These are phyloP conservation scores for Rhizoctonia solani DNA, from an alignment of 1,284 basidiomycete species.

Conservation along the genomic window DNA sequence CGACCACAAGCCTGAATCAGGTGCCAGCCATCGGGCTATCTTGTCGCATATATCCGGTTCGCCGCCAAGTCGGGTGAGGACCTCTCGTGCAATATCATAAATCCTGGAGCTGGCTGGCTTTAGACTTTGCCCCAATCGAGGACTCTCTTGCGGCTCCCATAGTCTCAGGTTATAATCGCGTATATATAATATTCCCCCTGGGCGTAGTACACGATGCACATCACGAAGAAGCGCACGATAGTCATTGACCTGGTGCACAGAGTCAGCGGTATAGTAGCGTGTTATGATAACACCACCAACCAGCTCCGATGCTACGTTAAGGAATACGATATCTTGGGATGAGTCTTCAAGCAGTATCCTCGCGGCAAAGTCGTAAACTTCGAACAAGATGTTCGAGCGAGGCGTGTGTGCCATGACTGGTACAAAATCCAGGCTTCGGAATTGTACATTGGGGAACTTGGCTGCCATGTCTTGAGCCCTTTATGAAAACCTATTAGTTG, in stretches of 20 bases:
- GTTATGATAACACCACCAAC: background rate
- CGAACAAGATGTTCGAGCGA: background rate
- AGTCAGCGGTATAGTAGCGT: background rate
- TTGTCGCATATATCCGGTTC: background rate
- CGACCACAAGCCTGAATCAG: background rate
- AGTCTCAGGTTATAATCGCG: background rate
- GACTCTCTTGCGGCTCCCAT: background rate
- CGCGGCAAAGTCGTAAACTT: background rate
- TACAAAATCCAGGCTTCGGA: background rate
- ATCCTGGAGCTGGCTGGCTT: background rate
- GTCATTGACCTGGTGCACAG: conserved; percentile 4
- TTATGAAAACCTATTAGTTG: background rate
- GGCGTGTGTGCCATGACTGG: background rate
- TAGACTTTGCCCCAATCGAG: background rate
- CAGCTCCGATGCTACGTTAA: background rate
- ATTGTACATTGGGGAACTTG: conserved; percentile 5
- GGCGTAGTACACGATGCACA: conserved; percentile 2
- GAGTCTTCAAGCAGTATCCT: background rate
- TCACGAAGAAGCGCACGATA: conserved; percentile 14
- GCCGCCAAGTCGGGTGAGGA: background rate
- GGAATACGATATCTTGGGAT: background rate
- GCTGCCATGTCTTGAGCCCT: conserved; percentile 12
- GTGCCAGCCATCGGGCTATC: conserved; percentile 3
- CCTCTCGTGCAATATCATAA: background rate
- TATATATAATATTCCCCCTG: conserved; percentile 17